phyloP scores from a whole-genome alignment of 2,329 filamentous ascomycete genomes.

The Penicillium sclerotigenum region DNA sequence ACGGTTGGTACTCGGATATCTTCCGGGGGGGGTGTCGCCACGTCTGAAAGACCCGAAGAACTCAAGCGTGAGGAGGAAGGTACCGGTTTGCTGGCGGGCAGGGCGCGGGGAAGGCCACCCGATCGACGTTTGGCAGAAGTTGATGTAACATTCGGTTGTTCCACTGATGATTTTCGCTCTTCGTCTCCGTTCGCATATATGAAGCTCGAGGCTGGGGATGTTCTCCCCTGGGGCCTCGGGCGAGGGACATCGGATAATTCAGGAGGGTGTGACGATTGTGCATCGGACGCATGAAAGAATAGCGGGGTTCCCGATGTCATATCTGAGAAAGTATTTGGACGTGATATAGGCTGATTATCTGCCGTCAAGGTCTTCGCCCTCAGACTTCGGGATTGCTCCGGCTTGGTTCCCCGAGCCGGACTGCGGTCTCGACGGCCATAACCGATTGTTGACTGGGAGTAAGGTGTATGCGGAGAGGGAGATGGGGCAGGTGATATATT shows the following conservation, averaged over 20 bases:
- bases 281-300: slow-evolving; percentile 92
- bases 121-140: slow-evolving; percentile 29
- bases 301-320: slow-evolving; percentile 51
- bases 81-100: slow-evolving; percentile 19
- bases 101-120: slow-evolving; percentile 29
- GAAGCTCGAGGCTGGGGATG: slow-evolving; percentile 32
- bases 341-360: slow-evolving; percentile 35
- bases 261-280: slow-evolving; percentile 50
- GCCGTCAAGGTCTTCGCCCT: slow-evolving; percentile 39
- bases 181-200: slow-evolving; percentile 39
- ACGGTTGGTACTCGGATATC: slow-evolving; percentile 18
- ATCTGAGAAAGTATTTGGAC: slow-evolving; percentile 36
- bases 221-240: slow-evolving; percentile 25
- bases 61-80: slow-evolving; percentile 31
- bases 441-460: slow-evolving; percentile 27
- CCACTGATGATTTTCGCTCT: slow-evolving; percentile 25
- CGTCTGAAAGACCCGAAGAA: slow-evolving; percentile 30
- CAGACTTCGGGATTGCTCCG: slow-evolving; percentile 31
- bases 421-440: slow-evolving; percentile 36
- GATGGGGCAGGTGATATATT: slow-evolving; percentile 42
- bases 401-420: slow-evolving; percentile 31
- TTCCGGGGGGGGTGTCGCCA: slow-evolving; percentile 25
- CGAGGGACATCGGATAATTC: slow-evolving; percentile 29
- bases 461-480: slow-evolving; percentile 29
- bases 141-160: slow-evolving; percentile 19